These are phyloP conservation scores for Cylindrodendrum hubeiense DNA, from an alignment of 2,329 filamentous ascomycete species.

Conservation along the genomic window DNA sequence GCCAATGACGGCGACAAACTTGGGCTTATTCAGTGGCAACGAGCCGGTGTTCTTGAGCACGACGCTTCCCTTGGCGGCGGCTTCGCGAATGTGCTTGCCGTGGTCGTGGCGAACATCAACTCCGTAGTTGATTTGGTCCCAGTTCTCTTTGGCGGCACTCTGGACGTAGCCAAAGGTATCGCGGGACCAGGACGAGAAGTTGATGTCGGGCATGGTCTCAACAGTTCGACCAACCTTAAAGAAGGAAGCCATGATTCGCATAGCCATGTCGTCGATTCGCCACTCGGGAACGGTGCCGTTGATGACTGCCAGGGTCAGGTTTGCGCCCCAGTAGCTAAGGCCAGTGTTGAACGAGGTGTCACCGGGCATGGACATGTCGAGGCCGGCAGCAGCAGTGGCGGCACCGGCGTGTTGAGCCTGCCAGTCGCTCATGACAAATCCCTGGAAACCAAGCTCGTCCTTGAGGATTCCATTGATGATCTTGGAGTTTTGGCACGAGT, in stretches of 20 bases:
- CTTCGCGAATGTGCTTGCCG: conserved; percentile 77
- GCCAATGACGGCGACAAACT: conserved; percentile 82
- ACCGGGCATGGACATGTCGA: conserved; percentile 92
- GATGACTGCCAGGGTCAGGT: conserved; percentile 87
- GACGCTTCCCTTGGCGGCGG: conserved; percentile 85
- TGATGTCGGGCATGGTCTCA: conserved; percentile 67
- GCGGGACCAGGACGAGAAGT: conserved; percentile 89
- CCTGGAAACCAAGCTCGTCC: conserved; percentile 83
- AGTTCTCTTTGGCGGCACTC: conserved; percentile 69
- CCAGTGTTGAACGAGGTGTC: conserved; percentile 83
- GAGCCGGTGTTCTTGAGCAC: conserved; percentile 87
- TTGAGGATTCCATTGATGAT: conserved; percentile 82
- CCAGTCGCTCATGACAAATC: conserved; percentile 87
- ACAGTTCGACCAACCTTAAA: conserved; percentile 74
- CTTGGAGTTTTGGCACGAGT: conserved; percentile 83
- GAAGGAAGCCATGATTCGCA: conserved; percentile 81
- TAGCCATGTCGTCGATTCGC: conserved; percentile 91
- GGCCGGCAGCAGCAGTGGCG: conserved; percentile 75
- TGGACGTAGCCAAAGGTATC: conserved; percentile 81
- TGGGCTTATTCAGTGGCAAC: conserved; percentile 84
- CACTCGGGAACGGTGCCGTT: conserved; percentile 92
- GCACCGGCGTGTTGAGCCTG: conserved; percentile 79
- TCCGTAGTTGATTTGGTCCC: conserved; percentile 80
- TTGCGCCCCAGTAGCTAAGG: conserved; percentile 83
- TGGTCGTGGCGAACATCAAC: conserved; percentile 88